phyloP scores from a whole-genome alignment of 441 rosid genomes.

The Populus hybrid region DNA sequence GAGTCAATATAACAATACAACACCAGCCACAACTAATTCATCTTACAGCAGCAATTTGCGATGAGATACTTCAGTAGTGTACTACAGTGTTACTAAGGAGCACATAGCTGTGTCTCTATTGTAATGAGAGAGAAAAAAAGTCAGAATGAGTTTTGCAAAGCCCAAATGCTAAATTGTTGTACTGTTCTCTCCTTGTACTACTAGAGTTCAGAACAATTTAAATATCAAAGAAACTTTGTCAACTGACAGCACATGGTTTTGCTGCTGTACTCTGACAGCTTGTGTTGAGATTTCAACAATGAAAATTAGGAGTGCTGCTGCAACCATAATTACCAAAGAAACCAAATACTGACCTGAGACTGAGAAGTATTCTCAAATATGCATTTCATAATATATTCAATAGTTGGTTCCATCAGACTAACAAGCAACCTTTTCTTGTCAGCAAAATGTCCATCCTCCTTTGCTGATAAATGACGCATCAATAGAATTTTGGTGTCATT shows the following conservation, averaged over 20 bases:
- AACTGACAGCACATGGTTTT: not conserved
- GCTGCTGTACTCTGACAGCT: not conserved
- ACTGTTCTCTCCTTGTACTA: not conserved
- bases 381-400: slow-evolving; percentile 70
- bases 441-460: slow-evolving; percentile 39
- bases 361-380: slow-evolving; percentile 51
- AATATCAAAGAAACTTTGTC: slow-evolving; percentile 1
- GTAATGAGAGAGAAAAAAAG: not conserved
- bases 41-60: slow-evolving; percentile 1
- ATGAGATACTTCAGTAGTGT: slow-evolving; percentile 6
- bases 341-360: slow-evolving; percentile 51
- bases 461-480: slow-evolving; percentile 41
- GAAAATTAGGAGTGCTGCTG: not conserved
- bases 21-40: slow-evolving; percentile 3
- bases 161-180: not conserved
- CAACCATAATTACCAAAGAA: slow-evolving; percentile 14
- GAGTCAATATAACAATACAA: not conserved
- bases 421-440: slow-evolving; percentile 53
- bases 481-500: slow-evolving; percentile 55
- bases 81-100: slow-evolving; percentile 5
- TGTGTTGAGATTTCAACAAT: slow-evolving; percentile 7
- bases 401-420: slow-evolving; percentile 74
- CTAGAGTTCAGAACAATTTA: not conserved
- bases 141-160: not conserved
- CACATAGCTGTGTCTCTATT: slow-evolving; percentile 5